Evolutionary conservation across 148 eudicot species (phyloP), one percentile per base, ranked within the genome.

Genomic region (Amaranthus palmeri): DNA sequence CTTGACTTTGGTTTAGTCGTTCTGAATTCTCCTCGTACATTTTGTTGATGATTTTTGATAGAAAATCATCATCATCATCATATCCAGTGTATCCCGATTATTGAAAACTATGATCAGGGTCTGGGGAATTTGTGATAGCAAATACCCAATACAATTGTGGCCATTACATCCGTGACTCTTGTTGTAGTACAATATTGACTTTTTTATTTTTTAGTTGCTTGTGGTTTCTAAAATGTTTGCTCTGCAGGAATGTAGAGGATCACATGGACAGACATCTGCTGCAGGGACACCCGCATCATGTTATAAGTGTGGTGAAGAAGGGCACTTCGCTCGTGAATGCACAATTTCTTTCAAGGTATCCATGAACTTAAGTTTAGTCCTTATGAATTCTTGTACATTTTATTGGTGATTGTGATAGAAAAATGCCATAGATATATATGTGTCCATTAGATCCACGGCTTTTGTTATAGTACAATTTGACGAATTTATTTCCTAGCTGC

Each of bases 291-390:
- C 77, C 53, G 72, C 75, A 61, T 82, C 86, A 54, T 93, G 98
- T 82, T 88, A 72, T 72, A 86, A 75, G 54, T 93, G 97, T 71
- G 96, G 96, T 9, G 83, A 79, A 71, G 92, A 69, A 73, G 97
- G 97, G 42, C 97, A 92, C 77, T 85, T 89, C 74, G 88, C 87
- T 40, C 95, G 95, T 58, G 88, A 87, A 84, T 89, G 97, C 78
- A 61, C 83, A 10, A 85, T 55, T 63, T 79, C 90, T 54, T 65
- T 44, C 10, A 85, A 85, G 87, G 93, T 91, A 81, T 69, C 49
- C 44, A 12, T 64, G 41, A 15, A 12, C 43, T 15, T 17, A 49
- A 47, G 36, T 36, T 65, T 10, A 12, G 5, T 17, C 54, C 14
- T 18, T 3, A 18, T 25, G 36, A 25, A 25, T 25, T 25, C 36